These are phyloP conservation scores for Ilyonectria mors-panacis DNA, from an alignment of 2,329 filamentous ascomycete species.

Conservation along the genomic window DNA sequence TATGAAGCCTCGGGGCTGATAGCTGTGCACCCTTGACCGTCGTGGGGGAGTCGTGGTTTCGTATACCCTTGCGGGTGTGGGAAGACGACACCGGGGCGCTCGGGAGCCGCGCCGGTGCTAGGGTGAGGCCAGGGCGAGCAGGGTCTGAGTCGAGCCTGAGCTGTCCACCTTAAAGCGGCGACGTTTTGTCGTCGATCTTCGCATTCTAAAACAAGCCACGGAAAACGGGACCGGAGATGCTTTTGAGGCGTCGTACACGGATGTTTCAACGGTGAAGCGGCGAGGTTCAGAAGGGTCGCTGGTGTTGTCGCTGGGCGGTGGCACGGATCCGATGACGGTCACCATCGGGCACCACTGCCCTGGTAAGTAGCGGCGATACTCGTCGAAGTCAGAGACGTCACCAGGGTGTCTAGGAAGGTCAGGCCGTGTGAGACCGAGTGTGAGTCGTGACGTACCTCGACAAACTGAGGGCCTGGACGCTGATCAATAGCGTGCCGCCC, in stretches of 20 bases:
- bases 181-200: neutral
- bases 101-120: conserved; percentile 4
- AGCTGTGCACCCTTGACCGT: too few species aligned
- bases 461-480: conserved; percentile 19
- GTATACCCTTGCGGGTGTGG: conserved; percentile 2
- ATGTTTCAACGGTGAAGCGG: conserved; percentile 12
- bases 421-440: neutral
- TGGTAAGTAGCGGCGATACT: conserved; percentile 1
- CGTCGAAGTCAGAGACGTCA: conserved; percentile 3
- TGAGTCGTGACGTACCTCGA: neutral
- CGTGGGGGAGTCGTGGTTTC: neutral
- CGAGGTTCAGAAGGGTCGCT: conserved; percentile 7
- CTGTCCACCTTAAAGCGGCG: neutral
- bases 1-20: neutral
- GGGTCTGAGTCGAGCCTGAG: neutral
- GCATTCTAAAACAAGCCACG: neutral
- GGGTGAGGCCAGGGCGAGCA: neutral
- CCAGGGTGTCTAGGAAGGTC: neutral
- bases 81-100: neutral
- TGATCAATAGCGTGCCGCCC: neutral
- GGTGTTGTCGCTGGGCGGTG: neutral
- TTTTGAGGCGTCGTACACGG: conserved; percentile 13
- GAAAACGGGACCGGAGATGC: conserved; percentile 6
- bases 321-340: conserved; percentile 4
- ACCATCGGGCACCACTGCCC: conserved; percentile 7